A percentile compares a stretch with the other conserved stretches of the same genome.
Conservation (phyloP, 2,329 filamentous ascomycete species). For the Penicillium thymicola region DNA sequence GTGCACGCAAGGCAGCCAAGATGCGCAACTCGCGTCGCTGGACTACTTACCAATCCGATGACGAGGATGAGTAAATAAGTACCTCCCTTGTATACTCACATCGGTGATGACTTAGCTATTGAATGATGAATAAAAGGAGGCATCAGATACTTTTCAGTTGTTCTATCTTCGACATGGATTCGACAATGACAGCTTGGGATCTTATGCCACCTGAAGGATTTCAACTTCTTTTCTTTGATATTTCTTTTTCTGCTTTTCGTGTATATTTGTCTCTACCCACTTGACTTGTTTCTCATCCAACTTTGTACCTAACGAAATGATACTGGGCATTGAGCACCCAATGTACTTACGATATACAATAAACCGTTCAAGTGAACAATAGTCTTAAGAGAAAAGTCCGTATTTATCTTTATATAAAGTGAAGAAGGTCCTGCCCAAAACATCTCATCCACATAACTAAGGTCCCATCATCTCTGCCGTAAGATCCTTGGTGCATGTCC, state of each 20-base stretch:
- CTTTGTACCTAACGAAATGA: not conserved
- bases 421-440: slow-evolving; percentile 10
- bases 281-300: not conserved
- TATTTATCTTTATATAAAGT: slow-evolving; percentile 8
- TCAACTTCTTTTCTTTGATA: not conserved
- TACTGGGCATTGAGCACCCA: not conserved
- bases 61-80: slow-evolving; percentile 16
- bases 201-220: not conserved
- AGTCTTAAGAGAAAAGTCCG: not conserved
- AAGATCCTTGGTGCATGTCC: not conserved
- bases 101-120: not conserved
- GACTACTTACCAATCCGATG: slow-evolving; percentile 30
- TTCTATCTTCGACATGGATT: not conserved
- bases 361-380: not conserved
- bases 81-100: not conserved
- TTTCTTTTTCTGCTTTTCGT: not conserved
- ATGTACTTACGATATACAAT: not conserved
- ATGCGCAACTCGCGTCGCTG: slow-evolving; percentile 29
- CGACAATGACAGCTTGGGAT: not conserved
- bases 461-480: not conserved
- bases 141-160: not conserved
- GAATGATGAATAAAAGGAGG: not conserved
- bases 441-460: slow-evolving; percentile 1
- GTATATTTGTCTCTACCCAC: not conserved
- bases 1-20: slow-evolving; percentile 28